Percentiles rank a stretch among this genome's conserved stretches.
Evolutionary conservation across 495 filamentous ascomycete species (phyloP).

Genomic region (Sporormia fimetaria): DNA sequence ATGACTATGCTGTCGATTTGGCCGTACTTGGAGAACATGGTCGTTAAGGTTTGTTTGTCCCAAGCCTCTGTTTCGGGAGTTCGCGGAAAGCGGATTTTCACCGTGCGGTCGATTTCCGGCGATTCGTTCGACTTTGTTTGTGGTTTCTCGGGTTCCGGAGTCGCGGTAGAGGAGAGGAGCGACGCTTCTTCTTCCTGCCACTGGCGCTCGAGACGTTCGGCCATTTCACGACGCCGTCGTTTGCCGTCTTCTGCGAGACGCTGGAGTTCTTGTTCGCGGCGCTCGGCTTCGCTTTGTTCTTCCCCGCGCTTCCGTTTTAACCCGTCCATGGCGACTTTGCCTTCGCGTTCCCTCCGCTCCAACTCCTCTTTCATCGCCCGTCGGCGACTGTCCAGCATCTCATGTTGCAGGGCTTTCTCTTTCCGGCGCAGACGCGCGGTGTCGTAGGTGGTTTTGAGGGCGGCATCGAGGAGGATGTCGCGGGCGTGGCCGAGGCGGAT

Average conservation of each 20-base stretch:
- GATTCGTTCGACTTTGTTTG: conserved; percentile 31
- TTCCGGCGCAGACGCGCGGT: conserved; percentile 51
- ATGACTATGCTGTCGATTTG: conserved; percentile 44
- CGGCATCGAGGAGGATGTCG: conserved; percentile 57
- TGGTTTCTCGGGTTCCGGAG: conserved; percentile 8
- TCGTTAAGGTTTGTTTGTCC: conserved; percentile 36
- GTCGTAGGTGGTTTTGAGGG: conserved; percentile 54
- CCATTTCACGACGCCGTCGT: conserved; percentile 31
- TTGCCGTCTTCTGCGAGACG: conserved; percentile 53
- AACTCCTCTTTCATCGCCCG: conserved; percentile 67
- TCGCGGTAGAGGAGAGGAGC: conserved; percentile 29
- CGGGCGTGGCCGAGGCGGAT: conserved; percentile 61
- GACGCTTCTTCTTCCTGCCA: conserved; percentile 44
- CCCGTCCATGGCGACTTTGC: conserved; percentile 19
- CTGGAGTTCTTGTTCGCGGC: conserved; percentile 47
- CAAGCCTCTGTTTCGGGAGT: conserved; percentile 37
- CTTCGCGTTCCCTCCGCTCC: conserved; percentile 50
- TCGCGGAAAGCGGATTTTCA: conserved; percentile 49
- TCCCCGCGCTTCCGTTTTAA: conserved; percentile 38
- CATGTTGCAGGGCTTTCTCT: conserved; percentile 51
- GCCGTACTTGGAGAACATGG: conserved; percentile 45
- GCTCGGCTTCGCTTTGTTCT: conserved; percentile 46
- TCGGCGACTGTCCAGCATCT: conserved; percentile 53
- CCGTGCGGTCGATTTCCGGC: conserved; percentile 43
- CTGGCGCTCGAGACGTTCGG: conserved; percentile 30